These are phyloP conservation scores for Panicum virgatum DNA, from an alignment of 202 grass and related monocot genomes.

Conservation along the genomic window DNA sequence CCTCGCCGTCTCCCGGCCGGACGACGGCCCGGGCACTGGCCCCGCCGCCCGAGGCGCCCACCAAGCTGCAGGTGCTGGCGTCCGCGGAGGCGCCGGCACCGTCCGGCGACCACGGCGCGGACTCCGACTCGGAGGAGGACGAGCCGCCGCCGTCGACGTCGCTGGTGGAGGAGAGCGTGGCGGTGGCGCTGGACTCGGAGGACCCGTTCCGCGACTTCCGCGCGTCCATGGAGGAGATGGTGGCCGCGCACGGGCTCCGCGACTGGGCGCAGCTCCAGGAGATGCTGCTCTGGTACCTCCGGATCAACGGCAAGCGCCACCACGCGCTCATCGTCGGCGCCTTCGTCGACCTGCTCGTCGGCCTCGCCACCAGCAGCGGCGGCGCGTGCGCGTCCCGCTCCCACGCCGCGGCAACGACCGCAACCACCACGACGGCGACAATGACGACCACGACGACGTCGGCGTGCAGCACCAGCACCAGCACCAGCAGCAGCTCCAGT, in stretches of 20 bases:
- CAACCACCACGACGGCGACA: not conserved
- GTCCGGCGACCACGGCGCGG: too few relatives aligned
- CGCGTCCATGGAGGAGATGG: constrained; percentile 90
- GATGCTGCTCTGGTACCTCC: constrained; percentile 76
- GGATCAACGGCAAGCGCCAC: constrained; percentile 74
- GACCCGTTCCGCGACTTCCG: constrained; percentile 81
- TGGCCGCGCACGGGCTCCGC: constrained; percentile 58
- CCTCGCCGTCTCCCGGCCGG: not conserved
- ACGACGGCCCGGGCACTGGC: not conserved
- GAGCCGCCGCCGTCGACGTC: not conserved
- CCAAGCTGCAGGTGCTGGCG: not conserved
- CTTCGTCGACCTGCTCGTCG: constrained; percentile 80
- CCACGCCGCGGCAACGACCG: not conserved
- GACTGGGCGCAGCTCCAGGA: constrained; percentile 66
- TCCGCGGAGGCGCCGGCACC: not conserved
- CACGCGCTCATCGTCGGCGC: constrained; percentile 75
- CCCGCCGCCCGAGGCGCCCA: not conserved
- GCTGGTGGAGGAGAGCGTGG: constrained; percentile 77
- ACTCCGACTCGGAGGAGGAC: not conserved
- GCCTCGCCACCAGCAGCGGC: constrained; percentile 27
- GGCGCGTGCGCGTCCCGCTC: not conserved
- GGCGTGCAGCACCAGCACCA: not conserved
- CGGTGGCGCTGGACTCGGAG: constrained; percentile 77
- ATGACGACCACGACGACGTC: not conserved
- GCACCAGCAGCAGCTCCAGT: not conserved